Evolutionary conservation across 108 stramenopile genomes (phyloP).

Genomic region (Stephanodiscus triporus): DNA sequence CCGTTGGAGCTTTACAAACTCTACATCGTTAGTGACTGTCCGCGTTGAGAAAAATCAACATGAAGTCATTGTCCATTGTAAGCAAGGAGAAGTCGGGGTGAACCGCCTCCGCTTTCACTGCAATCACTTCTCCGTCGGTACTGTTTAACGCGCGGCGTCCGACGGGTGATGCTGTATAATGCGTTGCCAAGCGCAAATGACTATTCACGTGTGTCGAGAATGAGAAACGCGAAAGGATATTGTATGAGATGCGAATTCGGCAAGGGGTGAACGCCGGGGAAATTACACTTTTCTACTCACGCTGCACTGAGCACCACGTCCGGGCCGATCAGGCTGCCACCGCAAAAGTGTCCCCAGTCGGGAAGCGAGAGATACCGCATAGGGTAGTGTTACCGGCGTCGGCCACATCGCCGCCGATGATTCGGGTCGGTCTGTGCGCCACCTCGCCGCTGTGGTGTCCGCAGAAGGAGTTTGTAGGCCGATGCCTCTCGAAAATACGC

Average conservation of each 20-base stretch:
- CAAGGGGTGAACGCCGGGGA: no score
- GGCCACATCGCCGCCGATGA: background rate
- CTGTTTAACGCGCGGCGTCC: background rate
- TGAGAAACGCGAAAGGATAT: background rate
- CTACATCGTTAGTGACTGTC: no score
- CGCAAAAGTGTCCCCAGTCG: background rate
- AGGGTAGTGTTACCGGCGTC: background rate
- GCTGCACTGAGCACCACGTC: slow-evolving; percentile 8
- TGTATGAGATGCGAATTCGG: no score
- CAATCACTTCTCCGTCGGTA: slow-evolving; percentile 15
- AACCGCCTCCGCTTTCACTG: background rate
- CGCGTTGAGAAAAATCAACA: slow-evolving; percentile 3
- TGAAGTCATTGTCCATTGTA: slow-evolving; percentile 17
- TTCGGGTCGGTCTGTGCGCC: background rate
- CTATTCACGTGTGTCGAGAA: background rate
- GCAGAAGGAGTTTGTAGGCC: no score
- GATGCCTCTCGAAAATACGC: no score
- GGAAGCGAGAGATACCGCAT: background rate
- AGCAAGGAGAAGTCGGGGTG: slow-evolving; percentile 2
- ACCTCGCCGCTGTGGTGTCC: no score
- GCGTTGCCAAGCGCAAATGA: background rate
- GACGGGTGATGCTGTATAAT: background rate
- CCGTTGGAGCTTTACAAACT: background rate
- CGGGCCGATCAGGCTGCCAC: background rate
- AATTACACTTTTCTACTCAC: background rate